Evolutionary conservation across 129 eudicot species (phyloP).

Genomic region (carrot (Daucus carota)): DH1_v3.0 NC_030383.2:490501-491000

Average conservation of each 20-base stretch:
- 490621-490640: neutral
- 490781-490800: neutral
- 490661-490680: neutral
- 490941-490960: constrained; percentile 98
- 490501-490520: too few relatives aligned
- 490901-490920: constrained; percentile 66
- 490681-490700: neutral
- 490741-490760: neutral
- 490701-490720: neutral
- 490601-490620: neutral
- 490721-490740: neutral
- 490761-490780: neutral
- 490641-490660: neutral
- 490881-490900: constrained; percentile 94
- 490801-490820: constrained; percentile 25
- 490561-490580: neutral
- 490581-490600: neutral
- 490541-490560: neutral
- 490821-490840: constrained; percentile 53
- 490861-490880: constrained; percentile 94
- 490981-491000: constrained; percentile 42
- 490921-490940: constrained; percentile 88
- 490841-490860: constrained; percentile 99
- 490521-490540: too few relatives aligned
- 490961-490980: constrained; percentile 75